phyloP scores from a whole-genome alignment of 2,329 filamentous ascomycete genomes.

The Hypoxylon sp. region DNA sequence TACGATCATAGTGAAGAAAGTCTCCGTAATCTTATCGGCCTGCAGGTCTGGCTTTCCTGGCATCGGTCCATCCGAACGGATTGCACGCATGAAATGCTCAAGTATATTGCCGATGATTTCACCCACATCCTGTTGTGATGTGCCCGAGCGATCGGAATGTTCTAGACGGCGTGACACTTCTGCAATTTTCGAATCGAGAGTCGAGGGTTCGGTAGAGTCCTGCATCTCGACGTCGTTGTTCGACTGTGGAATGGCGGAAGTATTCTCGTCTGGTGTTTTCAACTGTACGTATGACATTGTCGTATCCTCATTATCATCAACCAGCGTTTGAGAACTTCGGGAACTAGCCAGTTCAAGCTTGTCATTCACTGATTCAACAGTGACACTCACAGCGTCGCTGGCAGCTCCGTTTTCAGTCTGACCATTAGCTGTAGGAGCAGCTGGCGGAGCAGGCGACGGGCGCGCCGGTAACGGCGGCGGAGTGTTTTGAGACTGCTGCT shows the following conservation, averaged over 20 bases:
- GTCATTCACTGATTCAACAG: slow-evolving; percentile 52
- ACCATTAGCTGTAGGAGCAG: slow-evolving; percentile 49
- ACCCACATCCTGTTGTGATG: slow-evolving; percentile 91
- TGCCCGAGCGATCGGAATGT: slow-evolving; percentile 63
- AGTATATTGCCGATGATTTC: slow-evolving; percentile 96
- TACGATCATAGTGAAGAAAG: slow-evolving; percentile 73
- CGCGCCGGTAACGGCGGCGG: slow-evolving; percentile 66
- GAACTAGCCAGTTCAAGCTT: slow-evolving; percentile 60
- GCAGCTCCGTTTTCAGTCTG: not conserved
- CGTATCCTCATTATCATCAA: slow-evolving; percentile 58
- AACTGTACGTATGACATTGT: slow-evolving; percentile 56
- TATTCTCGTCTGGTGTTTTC: slow-evolving; percentile 25
- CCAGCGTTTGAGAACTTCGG: slow-evolving; percentile 66
- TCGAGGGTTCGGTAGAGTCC: slow-evolving; percentile 48
- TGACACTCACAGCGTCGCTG: slow-evolving; percentile 54
- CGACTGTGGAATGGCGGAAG: slow-evolving; percentile 20
- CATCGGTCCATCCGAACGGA: slow-evolving; percentile 76
- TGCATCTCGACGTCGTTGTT: slow-evolving; percentile 49
- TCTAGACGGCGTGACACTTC: slow-evolving; percentile 57
- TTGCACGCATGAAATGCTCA: slow-evolving; percentile 90
- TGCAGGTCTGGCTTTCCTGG: slow-evolving; percentile 77
- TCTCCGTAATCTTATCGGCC: slow-evolving; percentile 81
- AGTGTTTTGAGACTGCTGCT: slow-evolving; percentile 39
- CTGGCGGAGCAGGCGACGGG: slow-evolving; percentile 58
- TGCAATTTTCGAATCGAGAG: slow-evolving; percentile 61